These are phyloP conservation scores for Cystofilobasidium bisporidii DNA, from an alignment of 768 basidiomycete genomes.

Conservation along the genomic window DNA sequence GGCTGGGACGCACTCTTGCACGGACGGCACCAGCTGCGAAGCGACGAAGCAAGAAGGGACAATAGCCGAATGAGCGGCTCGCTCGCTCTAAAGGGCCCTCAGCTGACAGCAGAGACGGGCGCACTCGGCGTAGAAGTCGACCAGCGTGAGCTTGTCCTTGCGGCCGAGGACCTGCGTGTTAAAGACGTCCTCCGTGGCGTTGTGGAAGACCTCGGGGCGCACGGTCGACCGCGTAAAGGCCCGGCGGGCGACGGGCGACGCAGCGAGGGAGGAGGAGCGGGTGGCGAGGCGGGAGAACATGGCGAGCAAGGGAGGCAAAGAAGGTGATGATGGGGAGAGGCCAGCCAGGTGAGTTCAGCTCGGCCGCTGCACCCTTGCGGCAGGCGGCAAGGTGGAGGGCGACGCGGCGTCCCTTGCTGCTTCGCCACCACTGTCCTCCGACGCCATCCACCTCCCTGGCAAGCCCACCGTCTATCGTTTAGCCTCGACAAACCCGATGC, in stretches of 20 bases:
- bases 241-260: neutral
- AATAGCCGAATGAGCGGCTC: too few species aligned
- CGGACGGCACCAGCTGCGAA: slow-evolving; percentile 7
- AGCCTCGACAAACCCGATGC: neutral
- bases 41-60: too few species aligned
- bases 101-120: slow-evolving; percentile 3
- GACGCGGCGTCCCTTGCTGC: too few species aligned
- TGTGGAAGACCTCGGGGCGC: neutral
- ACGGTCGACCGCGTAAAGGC: neutral
- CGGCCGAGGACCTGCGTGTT: neutral
- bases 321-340: too few species aligned
- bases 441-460: neutral
- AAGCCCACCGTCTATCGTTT: neutral
- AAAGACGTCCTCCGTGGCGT: slow-evolving; percentile 11
- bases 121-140: slow-evolving; percentile 37
- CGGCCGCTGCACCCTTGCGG: too few species aligned
- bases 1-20: slow-evolving; percentile 13
- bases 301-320: neutral
- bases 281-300: neutral
- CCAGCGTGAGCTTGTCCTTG: slow-evolving; percentile 30
- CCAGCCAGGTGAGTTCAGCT: too few species aligned
- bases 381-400: too few species aligned
- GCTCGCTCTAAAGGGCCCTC: too few species aligned
- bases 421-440: too few species aligned
- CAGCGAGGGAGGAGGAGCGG: neutral